Evolutionary conservation across 106 monocot genomes (phyloP), one percentile per base, ranked within the genome.

Genomic region (Cymbidium sinense): DNA sequence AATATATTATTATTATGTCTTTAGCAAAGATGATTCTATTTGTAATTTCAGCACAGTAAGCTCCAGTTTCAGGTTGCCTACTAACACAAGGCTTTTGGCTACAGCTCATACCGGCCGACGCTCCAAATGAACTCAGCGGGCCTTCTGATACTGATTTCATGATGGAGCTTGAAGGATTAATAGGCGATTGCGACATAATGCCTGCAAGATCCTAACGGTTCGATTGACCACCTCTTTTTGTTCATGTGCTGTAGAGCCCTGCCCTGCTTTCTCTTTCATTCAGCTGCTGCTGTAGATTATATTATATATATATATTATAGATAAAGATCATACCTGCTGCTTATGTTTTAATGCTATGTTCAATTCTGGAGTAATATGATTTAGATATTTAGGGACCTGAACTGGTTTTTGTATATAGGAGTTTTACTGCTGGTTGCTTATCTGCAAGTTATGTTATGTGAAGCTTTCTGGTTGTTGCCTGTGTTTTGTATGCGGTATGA

Each of bases 81-180:
- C 12, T 13, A 47, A 47, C 47, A 47, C 47, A 13, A 13, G 47
- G 13, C 28, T 2, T 47, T 67, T n/a, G n/a, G 33, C 44, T 76
- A 29, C 77, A 90, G 88, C 84, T 81, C 8, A 77, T 84, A 78
- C 84, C 87, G 58, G 93, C 86, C 23, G 84, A 70, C 34, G 21
- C 21, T 58, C 58, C 79, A 75, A 84, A 75, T 13, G 89, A 88
- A 44, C 55, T 74, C 5, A 74, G 79, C 37, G 90, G 80, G 72
- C 77, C 76, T 35, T 78, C 34, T 44, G 91, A 93, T 36, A 74
- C 74, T 52, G 86, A 91, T 80, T 70, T 93, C 80, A 93, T 93
- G 93, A 83, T 69, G 36, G 89, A 86, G 41, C 62, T 93, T 34
- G 92, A 93, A 50, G 89, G 89, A 74, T 77, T 96, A 8, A 73